Percentiles rank a stretch among this genome's conserved stretches.
These are phyloP conservation scores for Wickerhamomyces queroliae DNA, from an alignment of 805 yeast species.

Conservation along the genomic window DNA sequence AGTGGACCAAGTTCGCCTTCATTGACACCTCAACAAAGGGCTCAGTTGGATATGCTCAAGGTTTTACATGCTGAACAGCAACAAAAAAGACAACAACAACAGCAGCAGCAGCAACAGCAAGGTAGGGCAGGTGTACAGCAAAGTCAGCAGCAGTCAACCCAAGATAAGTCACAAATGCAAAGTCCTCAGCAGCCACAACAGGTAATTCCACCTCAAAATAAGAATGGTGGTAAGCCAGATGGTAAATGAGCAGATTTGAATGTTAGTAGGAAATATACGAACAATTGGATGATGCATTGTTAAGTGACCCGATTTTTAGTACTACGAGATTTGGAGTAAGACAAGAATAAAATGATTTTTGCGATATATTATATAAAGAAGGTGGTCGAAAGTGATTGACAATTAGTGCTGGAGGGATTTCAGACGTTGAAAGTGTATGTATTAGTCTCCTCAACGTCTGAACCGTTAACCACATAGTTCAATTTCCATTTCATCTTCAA, in stretches of 20 bases:
- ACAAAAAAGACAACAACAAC: conserved; percentile 17
- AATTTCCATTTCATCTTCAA: conserved; percentile 76
- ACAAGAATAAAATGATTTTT: too few relatives aligned
- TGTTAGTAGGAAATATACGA: background rate
- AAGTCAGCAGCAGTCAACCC: conserved; percentile 3
- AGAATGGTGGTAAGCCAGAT: too few relatives aligned
- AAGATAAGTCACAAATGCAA: conserved; percentile 16
- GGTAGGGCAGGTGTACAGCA: background rate
- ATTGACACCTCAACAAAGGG: conserved; percentile 25
- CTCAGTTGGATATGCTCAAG: conserved; percentile 22
- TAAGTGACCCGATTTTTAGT: background rate
- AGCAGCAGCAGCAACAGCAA: conserved; percentile 6
- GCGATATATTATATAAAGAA: too few relatives aligned
- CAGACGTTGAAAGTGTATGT: conserved; percentile 29
- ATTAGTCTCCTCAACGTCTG: conserved; percentile 50
- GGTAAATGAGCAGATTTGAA: too few relatives aligned
- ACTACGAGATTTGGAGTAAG: too few relatives aligned
- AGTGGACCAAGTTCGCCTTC: conserved; percentile 3
- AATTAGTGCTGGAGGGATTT: background rate
- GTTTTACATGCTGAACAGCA: conserved; percentile 22
- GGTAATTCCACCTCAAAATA: conserved; percentile 6
- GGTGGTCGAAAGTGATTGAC: background rate
- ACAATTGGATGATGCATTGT: background rate
- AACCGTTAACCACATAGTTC: conserved; percentile 45
- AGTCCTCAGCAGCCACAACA: conserved; percentile 20